A percentile compares a stretch with the other conserved stretches of the same genome.
Evolutionary conservation across 305 asterid genomes (phyloP).

Genomic region (Petunia hybrid): DNA sequence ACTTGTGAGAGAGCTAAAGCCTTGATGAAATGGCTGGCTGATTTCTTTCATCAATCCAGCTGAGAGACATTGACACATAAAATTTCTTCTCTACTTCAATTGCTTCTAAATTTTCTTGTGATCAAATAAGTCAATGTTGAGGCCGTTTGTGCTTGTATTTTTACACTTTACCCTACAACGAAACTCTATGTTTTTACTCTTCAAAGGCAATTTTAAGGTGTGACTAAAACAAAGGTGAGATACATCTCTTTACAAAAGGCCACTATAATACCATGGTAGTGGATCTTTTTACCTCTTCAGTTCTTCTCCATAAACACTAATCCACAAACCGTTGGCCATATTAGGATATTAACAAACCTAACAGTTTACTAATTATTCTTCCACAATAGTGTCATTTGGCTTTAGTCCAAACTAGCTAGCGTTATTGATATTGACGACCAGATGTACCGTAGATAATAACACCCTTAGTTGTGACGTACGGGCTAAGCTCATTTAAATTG

Average conservation of each 20-base stretch:
- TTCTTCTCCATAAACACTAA: not conserved
- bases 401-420: no score
- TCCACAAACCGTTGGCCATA: not conserved
- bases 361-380: not conserved
- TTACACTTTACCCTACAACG: no score
- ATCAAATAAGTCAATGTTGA: not conserved
- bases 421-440: no score
- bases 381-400: no score
- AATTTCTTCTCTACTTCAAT: not conserved
- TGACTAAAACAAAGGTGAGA: not conserved
- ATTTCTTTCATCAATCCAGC: slow-evolving; percentile 33
- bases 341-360: not conserved
- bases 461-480: not conserved
- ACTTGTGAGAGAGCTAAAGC: slow-evolving; percentile 29
- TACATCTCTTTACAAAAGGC: not conserved
- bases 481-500: not conserved
- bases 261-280: not conserved
- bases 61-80: not conserved
- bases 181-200: no score
- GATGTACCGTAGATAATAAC: no score
- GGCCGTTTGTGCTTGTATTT: no score
- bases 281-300: not conserved
- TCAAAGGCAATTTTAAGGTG: not conserved
- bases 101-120: not conserved
- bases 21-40: slow-evolving; percentile 33